phyloP scores from a whole-genome alignment of 768 basidiomycete species.

The Termitomyces sp. region DNA sequence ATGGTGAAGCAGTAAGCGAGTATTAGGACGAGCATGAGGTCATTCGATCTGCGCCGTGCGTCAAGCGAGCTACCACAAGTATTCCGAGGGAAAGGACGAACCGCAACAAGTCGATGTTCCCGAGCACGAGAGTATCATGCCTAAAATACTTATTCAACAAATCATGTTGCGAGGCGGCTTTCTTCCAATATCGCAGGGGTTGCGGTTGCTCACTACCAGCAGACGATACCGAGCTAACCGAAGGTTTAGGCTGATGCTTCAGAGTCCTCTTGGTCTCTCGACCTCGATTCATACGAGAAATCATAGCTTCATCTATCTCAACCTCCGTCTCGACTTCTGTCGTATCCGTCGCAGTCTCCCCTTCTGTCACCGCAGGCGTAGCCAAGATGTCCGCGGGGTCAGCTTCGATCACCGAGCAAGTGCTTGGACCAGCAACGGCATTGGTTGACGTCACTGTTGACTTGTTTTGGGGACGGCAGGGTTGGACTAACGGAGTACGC shows the following conservation, averaged over 20 bases:
- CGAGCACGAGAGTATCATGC: conserved; percentile 75
- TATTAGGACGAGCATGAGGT: conserved; percentile 74
- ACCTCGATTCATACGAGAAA: conserved; percentile 4
- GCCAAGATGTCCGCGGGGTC: conserved; percentile 27
- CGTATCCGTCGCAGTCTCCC: conserved; percentile 61
- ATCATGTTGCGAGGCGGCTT: conserved; percentile 73
- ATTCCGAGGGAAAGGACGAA: conserved; percentile 18
- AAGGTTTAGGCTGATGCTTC: conserved; percentile 26
- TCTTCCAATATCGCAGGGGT: conserved; percentile 14
- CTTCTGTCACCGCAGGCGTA: conserved; percentile 65
- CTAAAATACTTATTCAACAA: conserved; percentile 86
- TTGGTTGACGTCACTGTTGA: not conserved
- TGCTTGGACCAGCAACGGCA: conserved; percentile 10
- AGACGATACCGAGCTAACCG: conserved; percentile 28
- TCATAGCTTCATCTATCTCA: conserved; percentile 30
- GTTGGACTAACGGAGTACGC: conserved; percentile 56
- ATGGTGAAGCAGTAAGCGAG: conserved; percentile 60
- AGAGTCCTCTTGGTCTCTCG: conserved; percentile 9
- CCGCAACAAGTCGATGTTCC: conserved; percentile 84
- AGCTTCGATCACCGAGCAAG: conserved; percentile 15
- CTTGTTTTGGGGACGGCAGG: not conserved
- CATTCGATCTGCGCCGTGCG: conserved; percentile 57
- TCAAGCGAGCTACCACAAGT: not conserved
- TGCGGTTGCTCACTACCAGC: conserved; percentile 15
- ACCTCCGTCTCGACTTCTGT: conserved; percentile 61